Percentiles rank a stretch among this genome's conserved stretches.
Conservation (phyloP, 768 basidiomycete species). For the Tulasnella sp. region DNA sequence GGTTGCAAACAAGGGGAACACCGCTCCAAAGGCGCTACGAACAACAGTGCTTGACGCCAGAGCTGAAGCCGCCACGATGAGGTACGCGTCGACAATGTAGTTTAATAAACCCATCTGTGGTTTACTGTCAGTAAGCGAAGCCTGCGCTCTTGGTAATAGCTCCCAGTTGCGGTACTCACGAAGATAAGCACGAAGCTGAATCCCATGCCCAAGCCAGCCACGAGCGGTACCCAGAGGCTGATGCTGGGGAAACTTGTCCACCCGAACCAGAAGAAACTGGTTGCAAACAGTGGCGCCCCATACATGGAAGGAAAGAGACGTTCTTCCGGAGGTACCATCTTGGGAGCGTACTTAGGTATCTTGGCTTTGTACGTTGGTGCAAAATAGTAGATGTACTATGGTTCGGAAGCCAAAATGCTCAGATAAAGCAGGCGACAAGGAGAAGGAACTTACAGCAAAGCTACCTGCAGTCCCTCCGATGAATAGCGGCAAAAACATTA, state of each 20-base stretch:
- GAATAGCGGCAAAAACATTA: constrained; percentile 34
- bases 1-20: not conserved
- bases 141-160: constrained; percentile 29
- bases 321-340: constrained; percentile 35
- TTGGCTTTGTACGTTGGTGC: constrained; percentile 36
- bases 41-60: constrained; percentile 25
- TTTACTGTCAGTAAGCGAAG: not conserved
- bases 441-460: not conserved
- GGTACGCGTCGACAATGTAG: constrained; percentile 41
- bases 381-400: constrained; percentile 36
- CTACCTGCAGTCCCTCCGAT: constrained; percentile 19
- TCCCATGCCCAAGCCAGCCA: constrained; percentile 27
- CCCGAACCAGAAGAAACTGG: constrained; percentile 43
- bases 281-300: constrained; percentile 36
- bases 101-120: constrained; percentile 33
- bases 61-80: constrained; percentile 40
- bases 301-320: constrained; percentile 37
- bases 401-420: not conserved
- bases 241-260: constrained; percentile 38
- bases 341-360: constrained; percentile 32
- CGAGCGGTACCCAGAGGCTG: constrained; percentile 29
- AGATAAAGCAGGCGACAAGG: too few species aligned
- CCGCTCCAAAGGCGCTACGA: not conserved
- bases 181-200: constrained; percentile 25
- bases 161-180: not conserved